Conservation (phyloP, 768 basidiomycete species). For the Megacollybia marginata region DNA sequence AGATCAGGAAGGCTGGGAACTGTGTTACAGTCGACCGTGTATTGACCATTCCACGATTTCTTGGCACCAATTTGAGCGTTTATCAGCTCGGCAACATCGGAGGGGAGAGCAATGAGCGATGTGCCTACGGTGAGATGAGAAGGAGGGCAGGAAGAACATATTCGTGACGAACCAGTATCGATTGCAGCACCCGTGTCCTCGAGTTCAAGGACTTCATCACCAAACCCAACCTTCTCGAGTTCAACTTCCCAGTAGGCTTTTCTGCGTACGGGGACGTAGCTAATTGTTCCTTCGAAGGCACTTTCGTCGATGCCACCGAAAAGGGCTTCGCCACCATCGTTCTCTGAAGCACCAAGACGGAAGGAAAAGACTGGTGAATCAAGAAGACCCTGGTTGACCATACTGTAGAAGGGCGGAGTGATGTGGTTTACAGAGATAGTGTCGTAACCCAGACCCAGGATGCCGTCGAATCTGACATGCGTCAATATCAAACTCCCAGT, state of each 20-base stretch:
- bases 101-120: constrained; percentile 87
- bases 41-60: constrained; percentile 95
- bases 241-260: constrained; percentile 99
- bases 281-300: constrained; percentile 75
- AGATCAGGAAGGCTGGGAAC: constrained; percentile 82
- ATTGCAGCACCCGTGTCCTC: constrained; percentile 93
- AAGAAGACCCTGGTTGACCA: constrained; percentile 77
- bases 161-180: constrained; percentile 56
- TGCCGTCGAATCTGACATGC: constrained; percentile 78
- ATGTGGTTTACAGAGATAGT: constrained; percentile 94
- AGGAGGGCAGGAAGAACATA: constrained; percentile 3
- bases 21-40: constrained; percentile 81
- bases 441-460: constrained; percentile 90
- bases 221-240: constrained; percentile 79
- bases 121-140: constrained; percentile 48
- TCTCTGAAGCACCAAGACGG: constrained; percentile 80
- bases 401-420: constrained; percentile 88
- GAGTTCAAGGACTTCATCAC: constrained; percentile 80
- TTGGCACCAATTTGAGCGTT: constrained; percentile 92
- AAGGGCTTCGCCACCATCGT: constrained; percentile 83
- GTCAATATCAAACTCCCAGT: neutral
- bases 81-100: constrained; percentile 95
- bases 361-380: constrained; percentile 90
- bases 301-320: constrained; percentile 83
- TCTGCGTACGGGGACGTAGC: constrained; percentile 85